Evolutionary conservation across 2,329 filamentous ascomycete genomes (phyloP).

Genomic region (Sporothrix phasma): DNA sequence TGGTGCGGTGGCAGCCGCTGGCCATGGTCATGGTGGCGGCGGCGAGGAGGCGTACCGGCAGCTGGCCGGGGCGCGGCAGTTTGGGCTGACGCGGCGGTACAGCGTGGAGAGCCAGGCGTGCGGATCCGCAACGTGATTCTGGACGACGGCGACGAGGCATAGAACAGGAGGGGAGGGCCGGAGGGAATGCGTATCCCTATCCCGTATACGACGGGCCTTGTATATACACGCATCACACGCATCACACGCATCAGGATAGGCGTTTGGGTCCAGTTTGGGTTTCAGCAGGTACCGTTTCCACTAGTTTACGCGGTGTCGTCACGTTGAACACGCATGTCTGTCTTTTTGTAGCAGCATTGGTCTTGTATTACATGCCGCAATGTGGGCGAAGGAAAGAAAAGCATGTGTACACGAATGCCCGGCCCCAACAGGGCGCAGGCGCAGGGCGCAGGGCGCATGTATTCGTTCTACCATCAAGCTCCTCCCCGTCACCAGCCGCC

Average conservation of each 20-base stretch:
- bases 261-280: background rate
- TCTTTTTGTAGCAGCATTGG: background rate
- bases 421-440: background rate
- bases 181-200: background rate
- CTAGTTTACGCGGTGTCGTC: background rate
- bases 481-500: too few relatives aligned
- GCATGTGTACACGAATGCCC: background rate
- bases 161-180: background rate
- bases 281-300: background rate
- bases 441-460: background rate
- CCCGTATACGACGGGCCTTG: background rate
- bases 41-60: constrained; percentile 55
- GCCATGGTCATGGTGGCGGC: constrained; percentile 74
- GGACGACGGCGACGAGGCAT: constrained; percentile 25
- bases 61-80: constrained; percentile 50
- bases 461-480: background rate
- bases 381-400: background rate
- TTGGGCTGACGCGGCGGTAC: constrained; percentile 72
- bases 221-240: background rate
- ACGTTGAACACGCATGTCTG: background rate
- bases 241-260: background rate
- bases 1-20: constrained; percentile 61
- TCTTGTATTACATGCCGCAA: background rate
- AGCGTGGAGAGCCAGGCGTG: constrained; percentile 68
- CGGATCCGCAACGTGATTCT: constrained; percentile 71